Evolutionary conservation across 23 red algal species (phyloP), one percentile per base, ranked within the genome.

Genomic region (Gracilariopsis chorda): DNA sequence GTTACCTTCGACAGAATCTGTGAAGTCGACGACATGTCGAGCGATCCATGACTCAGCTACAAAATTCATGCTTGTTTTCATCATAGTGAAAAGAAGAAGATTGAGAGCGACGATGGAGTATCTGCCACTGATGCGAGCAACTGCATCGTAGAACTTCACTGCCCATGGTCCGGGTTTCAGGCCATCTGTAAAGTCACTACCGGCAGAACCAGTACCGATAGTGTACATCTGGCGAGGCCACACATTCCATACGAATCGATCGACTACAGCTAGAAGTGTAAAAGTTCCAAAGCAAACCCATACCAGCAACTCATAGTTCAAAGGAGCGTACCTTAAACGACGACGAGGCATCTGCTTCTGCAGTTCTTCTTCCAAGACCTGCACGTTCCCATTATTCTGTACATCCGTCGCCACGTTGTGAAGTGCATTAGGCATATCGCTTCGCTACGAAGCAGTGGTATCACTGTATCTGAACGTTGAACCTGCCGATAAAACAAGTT

Each of bases 131-230:
- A 83, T 57, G 20, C 81, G 37, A 2, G 56, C 81, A 25, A 86
- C 40, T 7, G 40, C 29, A 69, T 86, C 81, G 29, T 86, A 86
- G 43, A 86, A 69, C 0, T 34, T 43, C 20, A 86, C 81, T 20
- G 81, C 36, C 81, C 81, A 86, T 5, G 81, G 81, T 14, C 81
- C 81, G 14, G 37, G 34, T 43, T 86, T 86, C n/a, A 86, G 27
- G 0, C 49, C 45, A 7, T 65, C 81, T 30, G 43, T 11, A 65
- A 86, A 86, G 40, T 86, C 81, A 17, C 23, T 46, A 10, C 81
- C 81, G 21, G 81, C 81, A 3, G 81, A 24, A 8, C 81, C 81
- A 16, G 81, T 25, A 19, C 81, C 81, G 28, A 86, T 86, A 13
- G 13, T 48, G 81, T 69, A 48, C 30, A 39, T 69, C 57, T 86